Conservation (phyloP, 2,329 filamentous ascomycete genomes). For the Xenoacremonium recifei region DNA sequence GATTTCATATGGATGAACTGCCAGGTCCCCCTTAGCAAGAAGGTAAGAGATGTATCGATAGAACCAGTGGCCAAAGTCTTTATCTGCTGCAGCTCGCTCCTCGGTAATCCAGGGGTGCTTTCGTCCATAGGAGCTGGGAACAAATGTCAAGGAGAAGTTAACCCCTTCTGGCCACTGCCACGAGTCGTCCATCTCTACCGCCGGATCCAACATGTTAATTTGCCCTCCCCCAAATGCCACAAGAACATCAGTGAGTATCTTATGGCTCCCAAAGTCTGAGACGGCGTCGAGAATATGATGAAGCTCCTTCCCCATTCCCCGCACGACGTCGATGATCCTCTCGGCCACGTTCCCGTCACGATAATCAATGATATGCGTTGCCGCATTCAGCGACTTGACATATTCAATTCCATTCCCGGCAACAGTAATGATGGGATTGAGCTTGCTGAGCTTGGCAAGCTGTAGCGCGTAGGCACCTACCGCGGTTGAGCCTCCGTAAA, state of each 20-base stretch:
- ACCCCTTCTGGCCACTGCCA: not conserved
- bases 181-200: not conserved
- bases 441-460: conserved; percentile 1
- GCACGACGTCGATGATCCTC: not conserved
- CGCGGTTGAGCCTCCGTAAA: conserved; percentile 1
- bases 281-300: not conserved
- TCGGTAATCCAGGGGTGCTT: too few relatives aligned
- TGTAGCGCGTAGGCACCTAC: conserved; percentile 2
- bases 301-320: not conserved
- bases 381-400: not conserved
- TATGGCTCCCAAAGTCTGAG: not conserved
- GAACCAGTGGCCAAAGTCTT: not conserved
- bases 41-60: not conserved
- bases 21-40: not conserved
- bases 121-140: too few relatives aligned
- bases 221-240: not conserved
- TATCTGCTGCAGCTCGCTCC: too few relatives aligned
- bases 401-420: not conserved
- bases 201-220: not conserved
- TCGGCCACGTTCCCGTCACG: not conserved
- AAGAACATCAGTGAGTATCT: not conserved
- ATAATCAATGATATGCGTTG: conserved; percentile 2
- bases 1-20: not conserved
- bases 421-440: conserved; percentile 1
- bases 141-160: too few relatives aligned